Conservation (phyloP, 371 early-diverging fungal genomes). For the Mucor ambiguus region DNA sequence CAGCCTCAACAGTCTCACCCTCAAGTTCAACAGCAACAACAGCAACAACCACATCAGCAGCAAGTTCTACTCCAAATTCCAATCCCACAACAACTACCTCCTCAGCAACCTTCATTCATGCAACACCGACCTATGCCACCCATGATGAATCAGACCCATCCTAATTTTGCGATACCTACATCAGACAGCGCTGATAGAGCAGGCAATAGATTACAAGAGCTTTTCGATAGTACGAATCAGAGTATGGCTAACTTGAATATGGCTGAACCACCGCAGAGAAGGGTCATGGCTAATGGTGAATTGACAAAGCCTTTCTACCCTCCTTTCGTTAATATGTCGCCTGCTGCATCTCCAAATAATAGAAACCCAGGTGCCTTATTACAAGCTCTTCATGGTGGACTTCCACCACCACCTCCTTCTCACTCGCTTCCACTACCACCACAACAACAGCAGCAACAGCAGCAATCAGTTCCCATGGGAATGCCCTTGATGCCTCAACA, state of each 20-base stretch:
- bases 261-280: slow-evolving; percentile 2
- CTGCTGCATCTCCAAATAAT: slow-evolving; percentile 39
- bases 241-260: slow-evolving; percentile 6
- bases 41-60: slow-evolving; percentile 17
- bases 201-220: slow-evolving; percentile 7
- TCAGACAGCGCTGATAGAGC: slow-evolving; percentile 23
- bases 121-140: slow-evolving; percentile 18
- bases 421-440: slow-evolving; percentile 14
- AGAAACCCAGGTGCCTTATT: slow-evolving; percentile 50
- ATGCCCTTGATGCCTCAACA: slow-evolving; percentile 33
- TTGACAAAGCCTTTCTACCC: slow-evolving; percentile 35
- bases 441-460: background rate
- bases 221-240: slow-evolving; percentile 10
- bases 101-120: slow-evolving; percentile 11
- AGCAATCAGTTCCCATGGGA: slow-evolving; percentile 15
- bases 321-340: slow-evolving; percentile 28
- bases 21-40: slow-evolving; percentile 11
- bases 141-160: background rate
- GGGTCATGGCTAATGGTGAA: slow-evolving; percentile 22
- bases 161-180: slow-evolving; percentile 12
- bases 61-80: slow-evolving; percentile 8
- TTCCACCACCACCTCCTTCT: slow-evolving; percentile 17
- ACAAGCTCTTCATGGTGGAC: slow-evolving; percentile 44
- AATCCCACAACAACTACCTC: slow-evolving; percentile 14
- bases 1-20: slow-evolving; percentile 6